Percentiles rank a stretch among this genome's conserved stretches.
These are phyloP conservation scores for Persicaria maculosa DNA, from an alignment of 148 eudicot species.

Conservation along the genomic window DNA sequence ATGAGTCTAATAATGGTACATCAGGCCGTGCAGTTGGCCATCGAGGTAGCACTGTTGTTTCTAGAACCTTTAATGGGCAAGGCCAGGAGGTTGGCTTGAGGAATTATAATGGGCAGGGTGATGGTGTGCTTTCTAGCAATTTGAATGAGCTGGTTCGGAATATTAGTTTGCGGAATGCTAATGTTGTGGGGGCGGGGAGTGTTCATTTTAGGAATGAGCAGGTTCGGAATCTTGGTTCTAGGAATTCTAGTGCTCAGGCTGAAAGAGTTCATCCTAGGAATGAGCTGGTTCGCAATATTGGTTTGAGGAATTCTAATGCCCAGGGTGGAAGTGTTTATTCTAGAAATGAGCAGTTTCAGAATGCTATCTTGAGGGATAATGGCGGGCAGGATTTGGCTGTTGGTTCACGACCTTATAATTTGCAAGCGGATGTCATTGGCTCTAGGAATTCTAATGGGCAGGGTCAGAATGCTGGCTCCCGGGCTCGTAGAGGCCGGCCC, in stretches of 20 bases:
- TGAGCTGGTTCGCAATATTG: neutral
- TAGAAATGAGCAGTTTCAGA: neutral
- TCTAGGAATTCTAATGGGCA: constrained; percentile 14
- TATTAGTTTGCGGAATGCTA: neutral
- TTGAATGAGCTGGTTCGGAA: neutral
- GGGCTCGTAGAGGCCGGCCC: constrained; percentile 38
- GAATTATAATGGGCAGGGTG: constrained; percentile 20
- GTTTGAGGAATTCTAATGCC: neutral
- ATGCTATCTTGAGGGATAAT: neutral
- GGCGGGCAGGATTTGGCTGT: neutral
- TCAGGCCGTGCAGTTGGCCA: neutral
- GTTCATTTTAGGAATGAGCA: neutral
- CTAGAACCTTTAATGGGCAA: constrained; percentile 15
- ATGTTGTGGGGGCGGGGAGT: neutral
- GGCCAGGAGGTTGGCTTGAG: constrained; percentile 25
- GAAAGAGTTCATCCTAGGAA: neutral
- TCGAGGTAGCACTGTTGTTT: constrained; percentile 1
- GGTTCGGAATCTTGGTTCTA: neutral
- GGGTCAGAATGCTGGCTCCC: constrained; percentile 22
- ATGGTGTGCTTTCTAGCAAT: constrained; percentile 3
- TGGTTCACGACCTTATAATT: neutral
- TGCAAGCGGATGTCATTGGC: constrained; percentile 13
- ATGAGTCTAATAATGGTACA: neutral
- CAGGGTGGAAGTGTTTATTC: neutral
- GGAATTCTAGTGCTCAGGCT: neutral